Conservation (phyloP, 495 filamentous ascomycete species). For the Xylaria curta region DNA sequence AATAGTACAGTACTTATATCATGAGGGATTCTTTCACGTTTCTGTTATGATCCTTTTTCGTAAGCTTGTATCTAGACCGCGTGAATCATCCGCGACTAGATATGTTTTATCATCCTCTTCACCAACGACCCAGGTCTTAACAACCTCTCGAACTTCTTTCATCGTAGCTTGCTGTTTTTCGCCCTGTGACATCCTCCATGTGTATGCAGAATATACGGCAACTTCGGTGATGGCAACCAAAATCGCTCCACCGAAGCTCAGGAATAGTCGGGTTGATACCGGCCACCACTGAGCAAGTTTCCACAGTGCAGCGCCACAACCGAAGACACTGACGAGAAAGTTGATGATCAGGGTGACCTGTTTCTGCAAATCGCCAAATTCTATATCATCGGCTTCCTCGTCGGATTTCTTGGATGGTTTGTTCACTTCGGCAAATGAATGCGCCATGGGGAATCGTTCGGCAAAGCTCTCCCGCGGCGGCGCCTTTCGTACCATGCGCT, state of each 20-base stretch:
- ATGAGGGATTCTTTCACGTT: background rate
- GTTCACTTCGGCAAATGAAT: slow-evolving; percentile 58
- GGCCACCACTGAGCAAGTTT: slow-evolving; percentile 73
- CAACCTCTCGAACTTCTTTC: slow-evolving; percentile 73
- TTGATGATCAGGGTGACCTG: slow-evolving; percentile 78
- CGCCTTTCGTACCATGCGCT: slow-evolving; percentile 70
- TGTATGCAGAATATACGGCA: slow-evolving; percentile 84
- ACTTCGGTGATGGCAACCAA: slow-evolving; percentile 87
- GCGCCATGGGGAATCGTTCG: slow-evolving; percentile 61
- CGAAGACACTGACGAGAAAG: slow-evolving; percentile 73
- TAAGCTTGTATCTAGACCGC: background rate
- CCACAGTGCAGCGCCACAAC: slow-evolving; percentile 75
- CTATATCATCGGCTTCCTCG: slow-evolving; percentile 60
- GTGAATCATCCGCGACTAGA: slow-evolving; percentile 24
- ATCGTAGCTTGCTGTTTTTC: slow-evolving; percentile 67
- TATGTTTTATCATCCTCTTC: slow-evolving; percentile 47
- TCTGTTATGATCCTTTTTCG: slow-evolving; percentile 18
- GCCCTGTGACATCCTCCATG: slow-evolving; percentile 76
- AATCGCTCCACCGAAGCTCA: slow-evolving; percentile 71
- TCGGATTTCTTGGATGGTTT: slow-evolving; percentile 46
- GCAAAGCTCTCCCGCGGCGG: slow-evolving; percentile 62
- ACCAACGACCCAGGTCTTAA: slow-evolving; percentile 74
- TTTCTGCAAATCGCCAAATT: slow-evolving; percentile 73
- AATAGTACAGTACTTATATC: background rate
- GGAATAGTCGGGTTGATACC: slow-evolving; percentile 68